These are phyloP conservation scores for Cicer bijugum DNA, from an alignment of 306 rosid genomes.

Conservation along the genomic window DNA sequence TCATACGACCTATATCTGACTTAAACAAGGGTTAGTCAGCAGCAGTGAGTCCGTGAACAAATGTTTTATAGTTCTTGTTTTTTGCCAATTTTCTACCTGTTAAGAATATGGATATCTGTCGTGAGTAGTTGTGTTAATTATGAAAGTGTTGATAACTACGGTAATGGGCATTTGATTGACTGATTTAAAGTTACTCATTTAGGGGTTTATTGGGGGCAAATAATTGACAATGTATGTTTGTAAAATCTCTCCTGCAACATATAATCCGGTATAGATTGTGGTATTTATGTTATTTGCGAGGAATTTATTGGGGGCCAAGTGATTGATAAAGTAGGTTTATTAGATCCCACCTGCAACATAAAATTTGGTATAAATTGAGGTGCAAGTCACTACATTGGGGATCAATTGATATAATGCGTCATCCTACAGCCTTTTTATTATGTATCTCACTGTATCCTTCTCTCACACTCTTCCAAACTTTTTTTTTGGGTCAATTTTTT, in stretches of 20 bases:
- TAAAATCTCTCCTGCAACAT: no score
- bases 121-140: not conserved
- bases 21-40: constrained; percentile 6
- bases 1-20: not conserved
- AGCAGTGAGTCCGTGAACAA: constrained; percentile 17
- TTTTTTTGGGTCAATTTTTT: not conserved
- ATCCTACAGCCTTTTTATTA: constrained; percentile 8
- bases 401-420: not conserved
- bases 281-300: no score
- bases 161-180: constrained; percentile 18
- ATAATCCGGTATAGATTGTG: no score
- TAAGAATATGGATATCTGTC: not conserved
- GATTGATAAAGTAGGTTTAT: constrained; percentile 9
- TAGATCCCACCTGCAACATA: not conserved
- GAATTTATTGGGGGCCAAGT: not conserved
- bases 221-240: no score
- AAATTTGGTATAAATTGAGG: not conserved
- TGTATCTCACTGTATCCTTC: not conserved
- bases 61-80: constrained; percentile 1
- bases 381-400: not conserved
- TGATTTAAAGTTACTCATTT: constrained; percentile 4
- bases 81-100: not conserved
- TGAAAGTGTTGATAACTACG: constrained; percentile 20
- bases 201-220: not conserved
- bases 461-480: not conserved